phyloP scores from a whole-genome alignment of 345 rosid genomes.

The Chamaenerion angustifolium region DNA sequence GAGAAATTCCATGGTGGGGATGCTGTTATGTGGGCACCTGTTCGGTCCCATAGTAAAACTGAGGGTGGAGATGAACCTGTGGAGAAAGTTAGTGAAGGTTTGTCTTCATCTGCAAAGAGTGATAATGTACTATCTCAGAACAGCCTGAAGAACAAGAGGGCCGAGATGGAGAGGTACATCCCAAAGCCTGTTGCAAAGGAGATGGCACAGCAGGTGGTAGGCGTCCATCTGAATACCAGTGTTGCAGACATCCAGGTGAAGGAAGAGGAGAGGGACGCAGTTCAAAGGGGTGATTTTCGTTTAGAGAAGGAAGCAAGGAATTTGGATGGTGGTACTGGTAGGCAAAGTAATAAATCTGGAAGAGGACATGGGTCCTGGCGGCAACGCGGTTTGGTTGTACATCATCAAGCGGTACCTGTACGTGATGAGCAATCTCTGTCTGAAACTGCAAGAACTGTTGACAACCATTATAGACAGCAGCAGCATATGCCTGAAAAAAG shows the following conservation, averaged over 20 bases:
- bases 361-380: conserved; percentile 61
- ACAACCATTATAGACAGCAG: conserved; percentile 22
- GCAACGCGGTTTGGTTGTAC: conserved; percentile 30
- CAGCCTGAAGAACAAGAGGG: conserved; percentile 61
- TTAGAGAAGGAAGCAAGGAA: conserved; percentile 35
- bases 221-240: conserved; percentile 24
- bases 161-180: conserved; percentile 79
- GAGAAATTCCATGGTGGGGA: conserved; percentile 40
- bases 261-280: conserved; percentile 14
- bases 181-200: conserved; percentile 88
- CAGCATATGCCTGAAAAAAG: conserved; percentile 30
- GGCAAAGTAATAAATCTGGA: conserved; percentile 38
- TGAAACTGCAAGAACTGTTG: conserved; percentile 18
- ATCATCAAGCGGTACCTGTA: conserved; percentile 19
- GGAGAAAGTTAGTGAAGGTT: conserved; percentile 26
- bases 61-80: conserved; percentile 38
- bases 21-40: conserved; percentile 84
- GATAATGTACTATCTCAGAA: conserved; percentile 41
- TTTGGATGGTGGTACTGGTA: conserved; percentile 25
- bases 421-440: conserved; percentile 11
- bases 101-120: conserved; percentile 26
- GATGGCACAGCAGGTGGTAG: conserved; percentile 49
- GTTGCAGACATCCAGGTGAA: conserved; percentile 21
- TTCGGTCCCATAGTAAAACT: conserved; percentile 43
- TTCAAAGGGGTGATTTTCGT: conserved; percentile 20